Percentiles rank a stretch among this genome's conserved stretches.
These are phyloP conservation scores for Daldinia childiae DNA, from an alignment of 495 filamentous ascomycete species.

Conservation along the genomic window DNA sequence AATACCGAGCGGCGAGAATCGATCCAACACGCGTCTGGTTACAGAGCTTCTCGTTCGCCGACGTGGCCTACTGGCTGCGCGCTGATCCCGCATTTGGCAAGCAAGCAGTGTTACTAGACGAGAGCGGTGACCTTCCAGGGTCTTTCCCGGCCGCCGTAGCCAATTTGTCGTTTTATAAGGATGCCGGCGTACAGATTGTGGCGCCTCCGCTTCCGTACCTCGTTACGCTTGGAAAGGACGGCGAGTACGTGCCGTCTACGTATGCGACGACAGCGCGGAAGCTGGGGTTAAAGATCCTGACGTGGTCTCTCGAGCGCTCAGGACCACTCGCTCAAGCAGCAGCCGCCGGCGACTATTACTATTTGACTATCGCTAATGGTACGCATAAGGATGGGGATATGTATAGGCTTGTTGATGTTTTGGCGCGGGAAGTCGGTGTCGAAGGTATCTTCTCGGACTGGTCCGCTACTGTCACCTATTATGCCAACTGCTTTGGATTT, in stretches of 20 bases:
- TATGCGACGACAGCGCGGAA: constrained; percentile 60
- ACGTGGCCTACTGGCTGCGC: constrained; percentile 69
- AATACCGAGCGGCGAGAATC: constrained; percentile 63
- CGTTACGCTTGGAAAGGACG: constrained; percentile 48
- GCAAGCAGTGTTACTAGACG: constrained; percentile 68
- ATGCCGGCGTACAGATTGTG: constrained; percentile 55
- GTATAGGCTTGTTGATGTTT: constrained; percentile 65
- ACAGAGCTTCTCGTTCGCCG: constrained; percentile 68
- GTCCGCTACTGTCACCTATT: constrained; percentile 69
- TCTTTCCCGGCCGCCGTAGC: constrained; percentile 59
- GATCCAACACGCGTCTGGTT: constrained; percentile 64
- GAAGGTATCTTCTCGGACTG: constrained; percentile 69
- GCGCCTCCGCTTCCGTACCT: constrained; percentile 56
- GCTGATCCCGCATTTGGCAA: constrained; percentile 64
- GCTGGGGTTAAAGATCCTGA: constrained; percentile 65
- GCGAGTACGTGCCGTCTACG: constrained; percentile 53
- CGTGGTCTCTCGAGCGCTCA: constrained; percentile 70
- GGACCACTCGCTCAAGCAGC: constrained; percentile 60
- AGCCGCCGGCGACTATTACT: constrained; percentile 61
- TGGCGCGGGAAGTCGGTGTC: constrained; percentile 65
- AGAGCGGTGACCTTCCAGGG: constrained; percentile 58
- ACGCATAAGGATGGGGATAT: constrained; percentile 67
- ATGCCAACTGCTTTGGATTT: constrained; percentile 68
- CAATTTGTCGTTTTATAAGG: constrained; percentile 55
- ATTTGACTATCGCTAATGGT: constrained; percentile 56